Conservation (phyloP, 2,329 filamentous ascomycete genomes). For the Phoma sp. region DNA sequence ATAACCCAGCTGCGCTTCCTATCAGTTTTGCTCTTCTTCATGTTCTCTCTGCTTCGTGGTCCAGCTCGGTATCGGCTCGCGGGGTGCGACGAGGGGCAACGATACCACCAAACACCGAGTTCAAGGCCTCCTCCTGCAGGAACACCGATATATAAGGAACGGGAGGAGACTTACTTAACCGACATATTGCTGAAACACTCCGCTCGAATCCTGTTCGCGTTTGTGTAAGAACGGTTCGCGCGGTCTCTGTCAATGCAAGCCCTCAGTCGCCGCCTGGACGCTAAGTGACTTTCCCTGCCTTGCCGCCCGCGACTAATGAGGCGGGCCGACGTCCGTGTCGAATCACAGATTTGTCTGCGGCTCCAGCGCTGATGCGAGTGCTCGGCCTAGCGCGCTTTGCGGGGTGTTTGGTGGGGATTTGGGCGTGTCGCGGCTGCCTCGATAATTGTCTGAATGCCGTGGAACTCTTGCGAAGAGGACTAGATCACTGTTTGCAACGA, state of each 20-base stretch:
- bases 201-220: constrained; percentile 28
- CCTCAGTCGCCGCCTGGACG: constrained; percentile 17
- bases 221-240: constrained; percentile 30
- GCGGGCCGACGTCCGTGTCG: constrained; percentile 28
- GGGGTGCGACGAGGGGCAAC: constrained; percentile 22
- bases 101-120: constrained; percentile 9
- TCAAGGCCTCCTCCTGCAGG: constrained; percentile 1
- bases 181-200: constrained; percentile 40
- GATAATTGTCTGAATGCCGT: constrained; percentile 4
- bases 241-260: constrained; percentile 28
- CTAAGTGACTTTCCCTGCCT: constrained; percentile 5
- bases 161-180: constrained; percentile 47
- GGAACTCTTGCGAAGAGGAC: neutral
- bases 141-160: constrained; percentile 1
- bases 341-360: constrained; percentile 28
- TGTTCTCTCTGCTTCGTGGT: constrained; percentile 18
- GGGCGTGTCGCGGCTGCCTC: constrained; percentile 27
- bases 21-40: constrained; percentile 41
- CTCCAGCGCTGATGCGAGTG: constrained; percentile 29
- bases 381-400: constrained; percentile 26
- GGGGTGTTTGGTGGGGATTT: constrained; percentile 26
- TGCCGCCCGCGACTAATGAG: constrained; percentile 21
- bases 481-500: neutral
- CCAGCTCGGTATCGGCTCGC: constrained; percentile 5
- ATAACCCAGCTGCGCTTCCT: constrained; percentile 79